Conservation (phyloP, 768 basidiomycete genomes). For the Cyclocybe cylindracea region DNA sequence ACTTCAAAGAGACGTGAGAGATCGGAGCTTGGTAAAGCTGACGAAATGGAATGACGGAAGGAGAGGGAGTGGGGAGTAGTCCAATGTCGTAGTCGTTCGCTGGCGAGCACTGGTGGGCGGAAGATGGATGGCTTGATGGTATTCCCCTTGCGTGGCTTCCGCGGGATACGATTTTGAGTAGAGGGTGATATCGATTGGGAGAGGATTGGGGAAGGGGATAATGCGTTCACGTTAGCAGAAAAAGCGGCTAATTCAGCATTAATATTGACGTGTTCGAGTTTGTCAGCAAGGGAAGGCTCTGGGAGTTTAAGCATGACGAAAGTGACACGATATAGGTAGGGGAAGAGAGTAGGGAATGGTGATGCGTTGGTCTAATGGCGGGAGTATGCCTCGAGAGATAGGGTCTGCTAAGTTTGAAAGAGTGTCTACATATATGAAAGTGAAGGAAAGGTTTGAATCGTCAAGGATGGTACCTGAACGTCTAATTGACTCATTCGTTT, state of each 20-base stretch:
- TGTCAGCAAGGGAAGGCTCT: too few relatives aligned
- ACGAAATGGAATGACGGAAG: neutral
- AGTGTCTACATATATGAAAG: constrained; percentile 9
- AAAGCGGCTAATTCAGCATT: too few relatives aligned
- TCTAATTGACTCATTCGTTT: constrained; percentile 18
- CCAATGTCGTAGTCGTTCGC: neutral
- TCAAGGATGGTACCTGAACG: neutral
- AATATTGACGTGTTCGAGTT: too few relatives aligned
- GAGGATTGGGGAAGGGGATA: neutral
- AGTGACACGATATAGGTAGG: constrained; percentile 1
- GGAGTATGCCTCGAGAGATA: constrained; percentile 7
- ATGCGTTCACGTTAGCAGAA: too few relatives aligned
- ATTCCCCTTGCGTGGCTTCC: neutral
- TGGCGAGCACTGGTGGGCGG: constrained; percentile 4
- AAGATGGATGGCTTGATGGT: neutral
- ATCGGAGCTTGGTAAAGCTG: neutral
- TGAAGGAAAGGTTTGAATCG: neutral
- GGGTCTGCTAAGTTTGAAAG: constrained; percentile 8
- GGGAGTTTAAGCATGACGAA: constrained; percentile 2
- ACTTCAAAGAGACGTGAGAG: neutral
- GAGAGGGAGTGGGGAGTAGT: neutral
- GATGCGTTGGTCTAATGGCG: neutral
- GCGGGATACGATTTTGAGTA: neutral
- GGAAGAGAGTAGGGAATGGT: neutral
- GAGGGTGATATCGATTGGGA: neutral